Evolutionary conservation across 2,329 filamentous ascomycete genomes (phyloP).

Genomic region (Ilyonectria mors-panacis): DNA sequence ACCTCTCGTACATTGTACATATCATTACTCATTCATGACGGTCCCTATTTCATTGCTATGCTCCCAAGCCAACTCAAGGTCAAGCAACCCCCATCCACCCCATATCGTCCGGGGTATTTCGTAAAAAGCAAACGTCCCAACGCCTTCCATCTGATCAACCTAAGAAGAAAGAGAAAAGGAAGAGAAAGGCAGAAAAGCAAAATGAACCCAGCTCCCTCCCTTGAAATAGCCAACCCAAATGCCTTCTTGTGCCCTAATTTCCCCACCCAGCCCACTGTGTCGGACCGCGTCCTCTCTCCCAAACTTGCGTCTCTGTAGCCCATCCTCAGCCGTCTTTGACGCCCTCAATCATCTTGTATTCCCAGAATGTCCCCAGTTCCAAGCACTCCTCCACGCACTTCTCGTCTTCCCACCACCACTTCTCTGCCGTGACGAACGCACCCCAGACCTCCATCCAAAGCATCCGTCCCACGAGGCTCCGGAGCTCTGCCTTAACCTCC

Average conservation of each 20-base stretch:
- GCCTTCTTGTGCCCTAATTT: neutral
- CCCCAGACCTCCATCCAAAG: conserved; percentile 76
- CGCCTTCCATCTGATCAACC: conserved; percentile 4
- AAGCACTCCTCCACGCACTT: conserved; percentile 69
- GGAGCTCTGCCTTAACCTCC: conserved; percentile 62
- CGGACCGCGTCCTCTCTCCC: neutral
- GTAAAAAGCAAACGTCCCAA: conserved; percentile 5
- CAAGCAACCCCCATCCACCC: neutral
- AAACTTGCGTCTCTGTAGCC: too few relatives aligned
- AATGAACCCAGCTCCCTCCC: conserved; percentile 3
- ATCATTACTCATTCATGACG: conserved; percentile 5
- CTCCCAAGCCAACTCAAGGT: neutral
- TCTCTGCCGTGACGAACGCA: conserved; percentile 61
- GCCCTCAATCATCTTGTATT: conserved; percentile 70
- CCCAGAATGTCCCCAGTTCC: conserved; percentile 69
- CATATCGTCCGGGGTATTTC: conserved; percentile 19
- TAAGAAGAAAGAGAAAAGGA: neutral
- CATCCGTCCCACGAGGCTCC: conserved; percentile 67
- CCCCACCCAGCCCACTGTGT: neutral
- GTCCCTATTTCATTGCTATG: neutral
- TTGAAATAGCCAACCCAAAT: conserved; percentile 5
- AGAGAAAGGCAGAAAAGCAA: neutral
- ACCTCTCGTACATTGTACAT: neutral
- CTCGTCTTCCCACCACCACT: conserved; percentile 76
- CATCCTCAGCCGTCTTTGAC: conserved; percentile 58